phyloP scores from a whole-genome alignment of 345 rosid species.

The Sisymbrium irio region DNA sequence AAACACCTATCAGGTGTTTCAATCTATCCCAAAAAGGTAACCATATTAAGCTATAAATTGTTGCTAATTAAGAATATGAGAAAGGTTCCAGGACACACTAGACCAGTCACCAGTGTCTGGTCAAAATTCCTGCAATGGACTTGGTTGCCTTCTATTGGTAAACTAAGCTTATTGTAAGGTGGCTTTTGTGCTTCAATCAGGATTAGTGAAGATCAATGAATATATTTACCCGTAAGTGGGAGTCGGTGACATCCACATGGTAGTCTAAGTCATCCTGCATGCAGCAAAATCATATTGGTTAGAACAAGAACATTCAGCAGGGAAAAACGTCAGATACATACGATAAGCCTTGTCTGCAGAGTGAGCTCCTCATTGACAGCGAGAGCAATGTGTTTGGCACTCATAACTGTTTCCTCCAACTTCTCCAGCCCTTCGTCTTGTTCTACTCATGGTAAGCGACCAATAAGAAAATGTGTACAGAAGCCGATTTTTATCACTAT shows the following conservation, averaged over 20 bases:
- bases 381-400: conserved; percentile 87
- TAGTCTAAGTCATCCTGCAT: conserved; percentile 89
- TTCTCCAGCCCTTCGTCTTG: conserved; percentile 99
- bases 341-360: conserved; percentile 87
- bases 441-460: conserved; percentile 44
- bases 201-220: background rate
- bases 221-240: conserved; percentile 70
- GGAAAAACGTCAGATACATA: conserved; percentile 36
- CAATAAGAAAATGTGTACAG: background rate
- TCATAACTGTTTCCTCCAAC: conserved; percentile 82
- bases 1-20: conserved; percentile 7
- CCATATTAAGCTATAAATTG: background rate
- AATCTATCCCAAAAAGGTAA: background rate
- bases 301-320: background rate
- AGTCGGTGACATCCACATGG: conserved; percentile 86
- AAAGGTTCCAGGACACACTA: background rate
- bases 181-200: background rate
- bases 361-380: conserved; percentile 94
- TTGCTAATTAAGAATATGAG: background rate
- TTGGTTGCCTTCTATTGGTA: conserved; percentile 1
- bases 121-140: background rate
- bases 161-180: background rate
- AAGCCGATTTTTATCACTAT: background rate
- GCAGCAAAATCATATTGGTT: background rate
- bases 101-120: background rate